Conservation (phyloP, 305 asterid genomes). For the Vinca major region DNA sequence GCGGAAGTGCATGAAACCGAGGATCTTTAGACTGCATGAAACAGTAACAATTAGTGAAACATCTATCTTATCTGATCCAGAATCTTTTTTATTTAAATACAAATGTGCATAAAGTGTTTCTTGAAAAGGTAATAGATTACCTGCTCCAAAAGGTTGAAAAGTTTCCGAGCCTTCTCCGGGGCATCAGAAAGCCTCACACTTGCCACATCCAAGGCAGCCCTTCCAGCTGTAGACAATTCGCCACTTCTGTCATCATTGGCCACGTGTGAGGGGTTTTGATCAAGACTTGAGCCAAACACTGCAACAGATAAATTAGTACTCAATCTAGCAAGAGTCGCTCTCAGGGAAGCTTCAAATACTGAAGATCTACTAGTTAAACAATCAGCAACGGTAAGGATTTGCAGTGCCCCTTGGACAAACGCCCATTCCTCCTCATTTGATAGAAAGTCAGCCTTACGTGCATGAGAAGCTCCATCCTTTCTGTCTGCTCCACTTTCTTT, state of each 20-base stretch:
- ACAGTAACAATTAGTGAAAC: conserved; percentile 20
- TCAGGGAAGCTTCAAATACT: conserved; percentile 91
- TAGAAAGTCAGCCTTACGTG: conserved; percentile 56
- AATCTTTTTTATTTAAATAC: neutral
- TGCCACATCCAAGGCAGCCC: conserved; percentile 85
- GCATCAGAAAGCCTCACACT: conserved; percentile 69
- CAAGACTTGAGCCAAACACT: conserved; percentile 49
- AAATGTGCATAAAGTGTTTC: neutral
- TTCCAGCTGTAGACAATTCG: conserved; percentile 62
- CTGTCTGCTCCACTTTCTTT: conserved; percentile 71
- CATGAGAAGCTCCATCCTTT: conserved; percentile 54
- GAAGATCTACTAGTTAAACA: conserved; percentile 81
- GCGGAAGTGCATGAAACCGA: conserved; percentile 92
- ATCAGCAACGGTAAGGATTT: conserved; percentile 94
- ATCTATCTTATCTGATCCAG: neutral
- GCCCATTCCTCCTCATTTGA: conserved; percentile 98
- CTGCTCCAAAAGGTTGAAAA: conserved; percentile 86
- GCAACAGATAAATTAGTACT: conserved; percentile 72
- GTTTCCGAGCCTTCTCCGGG: conserved; percentile 91
- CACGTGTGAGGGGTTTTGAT: conserved; percentile 49
- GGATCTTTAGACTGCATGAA: conserved; percentile 92
- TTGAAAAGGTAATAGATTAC: conserved; percentile 24
- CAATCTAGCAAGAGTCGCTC: conserved; percentile 92
- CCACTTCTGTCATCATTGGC: conserved; percentile 51
- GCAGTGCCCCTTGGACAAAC: conserved; percentile 91